A percentile compares a stretch with the other conserved stretches of the same genome.
Conservation (phyloP, 2,329 filamentous ascomycete genomes). For the Cercospora nicotianae region DNA sequence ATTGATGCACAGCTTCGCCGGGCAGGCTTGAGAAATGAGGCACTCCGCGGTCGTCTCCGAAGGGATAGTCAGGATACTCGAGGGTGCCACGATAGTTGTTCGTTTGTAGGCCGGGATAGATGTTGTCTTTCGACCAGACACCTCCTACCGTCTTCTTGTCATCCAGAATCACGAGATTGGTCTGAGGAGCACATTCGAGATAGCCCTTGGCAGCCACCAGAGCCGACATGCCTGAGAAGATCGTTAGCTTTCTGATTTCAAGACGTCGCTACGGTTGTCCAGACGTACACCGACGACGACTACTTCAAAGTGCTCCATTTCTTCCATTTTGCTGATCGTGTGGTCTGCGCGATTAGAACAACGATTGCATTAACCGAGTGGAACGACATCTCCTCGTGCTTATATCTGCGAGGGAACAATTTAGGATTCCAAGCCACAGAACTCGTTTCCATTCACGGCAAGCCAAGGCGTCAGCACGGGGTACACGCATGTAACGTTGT, state of each 20-base stretch:
- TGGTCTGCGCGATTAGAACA: neutral
- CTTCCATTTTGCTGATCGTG: neutral
- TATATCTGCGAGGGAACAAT: neutral
- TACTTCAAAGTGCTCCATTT: constrained; percentile 15
- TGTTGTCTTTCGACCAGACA: constrained; percentile 20
- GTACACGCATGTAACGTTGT: neutral
- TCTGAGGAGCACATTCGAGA: constrained; percentile 15
- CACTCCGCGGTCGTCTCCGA: constrained; percentile 16
- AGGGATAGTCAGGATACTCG: constrained; percentile 19
- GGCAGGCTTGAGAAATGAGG: constrained; percentile 4
- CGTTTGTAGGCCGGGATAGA: constrained; percentile 14
- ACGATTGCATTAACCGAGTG: neutral
- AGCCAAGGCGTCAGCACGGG: neutral
- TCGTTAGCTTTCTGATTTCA: neutral
- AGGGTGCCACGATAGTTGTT: constrained; percentile 20
- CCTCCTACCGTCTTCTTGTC: constrained; percentile 20
- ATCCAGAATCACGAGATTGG: constrained; percentile 17
- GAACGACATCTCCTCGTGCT: neutral
- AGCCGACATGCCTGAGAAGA: constrained; percentile 12
- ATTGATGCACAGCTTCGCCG: constrained; percentile 19
- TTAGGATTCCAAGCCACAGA: neutral
- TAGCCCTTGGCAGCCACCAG: constrained; percentile 19
- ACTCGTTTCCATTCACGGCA: neutral
- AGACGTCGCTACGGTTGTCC: neutral
- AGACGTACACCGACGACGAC: constrained; percentile 17